These are phyloP conservation scores for Clarkia xantiana DNA, from an alignment of 345 rosid genomes.

Conservation along the genomic window DNA sequence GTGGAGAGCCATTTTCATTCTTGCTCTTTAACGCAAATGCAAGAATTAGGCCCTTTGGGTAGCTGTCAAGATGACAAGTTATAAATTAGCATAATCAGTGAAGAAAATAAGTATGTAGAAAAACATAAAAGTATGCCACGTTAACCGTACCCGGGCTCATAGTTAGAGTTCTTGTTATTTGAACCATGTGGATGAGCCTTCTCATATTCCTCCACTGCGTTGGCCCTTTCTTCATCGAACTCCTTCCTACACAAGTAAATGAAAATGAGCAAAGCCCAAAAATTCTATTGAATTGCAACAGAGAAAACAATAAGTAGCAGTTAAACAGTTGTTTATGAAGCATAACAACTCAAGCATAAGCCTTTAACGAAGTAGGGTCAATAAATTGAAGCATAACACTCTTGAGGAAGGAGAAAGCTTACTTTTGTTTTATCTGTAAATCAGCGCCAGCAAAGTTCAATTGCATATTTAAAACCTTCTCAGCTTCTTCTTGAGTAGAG, in stretches of 20 bases:
- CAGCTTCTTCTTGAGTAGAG: slow-evolving; percentile 60
- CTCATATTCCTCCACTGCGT: slow-evolving; percentile 32
- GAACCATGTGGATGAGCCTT: slow-evolving; percentile 19
- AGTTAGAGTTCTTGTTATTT: slow-evolving; percentile 28
- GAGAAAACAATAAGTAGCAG: too few relatives aligned
- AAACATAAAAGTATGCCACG: not conserved
- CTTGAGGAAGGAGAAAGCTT: slow-evolving; percentile 13
- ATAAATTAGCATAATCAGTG: not conserved
- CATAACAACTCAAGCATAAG: too few relatives aligned
- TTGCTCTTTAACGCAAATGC: slow-evolving; percentile 56
- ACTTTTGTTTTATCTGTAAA: slow-evolving; percentile 76
- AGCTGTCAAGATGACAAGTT: slow-evolving; percentile 24
- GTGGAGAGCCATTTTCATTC: slow-evolving; percentile 24
- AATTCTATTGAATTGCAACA: too few relatives aligned
- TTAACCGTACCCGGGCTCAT: slow-evolving; percentile 37
- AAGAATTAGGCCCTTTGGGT: slow-evolving; percentile 78
- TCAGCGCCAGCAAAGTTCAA: slow-evolving; percentile 56
- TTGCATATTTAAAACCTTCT: slow-evolving; percentile 35
- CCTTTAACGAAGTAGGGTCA: too few relatives aligned
- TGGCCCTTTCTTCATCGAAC: slow-evolving; percentile 60
- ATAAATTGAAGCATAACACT: too few relatives aligned
- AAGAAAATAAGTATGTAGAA: not conserved
- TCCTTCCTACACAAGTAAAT: slow-evolving; percentile 38
- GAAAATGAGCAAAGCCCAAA: too few relatives aligned
- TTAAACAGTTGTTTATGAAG: too few relatives aligned